Base-by-base conservation (phyloP, 768 basidiomycete species). In the Leccinum truebloodii region DNA sequence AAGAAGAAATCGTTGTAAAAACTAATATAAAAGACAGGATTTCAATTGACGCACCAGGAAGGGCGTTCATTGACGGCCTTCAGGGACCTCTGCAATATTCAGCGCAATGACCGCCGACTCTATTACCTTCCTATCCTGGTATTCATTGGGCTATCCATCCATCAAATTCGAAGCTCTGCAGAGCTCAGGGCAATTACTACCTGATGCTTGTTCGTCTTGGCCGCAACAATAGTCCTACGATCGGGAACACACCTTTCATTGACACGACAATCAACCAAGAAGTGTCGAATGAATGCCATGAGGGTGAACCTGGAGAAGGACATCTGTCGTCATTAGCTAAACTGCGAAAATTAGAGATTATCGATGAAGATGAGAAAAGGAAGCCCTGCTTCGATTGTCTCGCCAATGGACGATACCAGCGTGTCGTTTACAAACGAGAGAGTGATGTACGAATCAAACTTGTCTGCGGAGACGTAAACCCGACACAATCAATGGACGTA, bases 301-400 rank as follows among this genome's bases (percentile, higher is more conserved):
- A 5, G 97, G 95, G 65, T 98, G 95, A 4, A 98, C 94, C 75
- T 99, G 97, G 18, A 99, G 81, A 44, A 99, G 86, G 1, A 95
- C 95, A 64, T 96, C 90, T 37, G 90, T 84, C 53, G 96, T 96
- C 59, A 99, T 92, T 77, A 98, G 97, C 73, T 99, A 95, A 1
- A 98, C 96, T 5, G 95, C 97, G 24, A 99, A 85, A 3, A 97
- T 98, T 1, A 95, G 95, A 4, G 32, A 34, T 34, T 34, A 34
- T 34, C 32, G 32, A 34, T 34, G 32, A 34, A 34, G 94, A 94
- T 16, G 94, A 94, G 16, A 95, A 97, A 37, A 98, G 81, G 82
- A 99, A 98, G n/a, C 97, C 96, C 0, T 83, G 98, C 97, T 74
- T 98, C 97, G 66, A 99, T 98, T 6, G 94, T 97, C 75, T 97